Conservation (phyloP, 1,284 basidiomycete genomes). For the Microstroma glucosiphilum region DNA sequence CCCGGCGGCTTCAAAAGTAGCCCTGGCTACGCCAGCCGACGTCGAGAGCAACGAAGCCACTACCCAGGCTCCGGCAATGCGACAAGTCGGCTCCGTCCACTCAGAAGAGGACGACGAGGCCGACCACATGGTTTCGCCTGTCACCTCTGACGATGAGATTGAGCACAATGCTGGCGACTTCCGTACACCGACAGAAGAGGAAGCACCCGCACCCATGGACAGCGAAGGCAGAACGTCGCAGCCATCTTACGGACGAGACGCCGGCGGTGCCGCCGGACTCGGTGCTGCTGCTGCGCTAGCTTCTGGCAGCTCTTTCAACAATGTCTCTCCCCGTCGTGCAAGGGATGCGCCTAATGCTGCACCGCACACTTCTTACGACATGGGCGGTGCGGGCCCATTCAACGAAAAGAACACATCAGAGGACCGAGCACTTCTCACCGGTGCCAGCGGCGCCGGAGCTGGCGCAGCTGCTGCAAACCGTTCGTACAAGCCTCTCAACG, state of each 20-base stretch:
- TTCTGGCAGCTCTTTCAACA: background rate
- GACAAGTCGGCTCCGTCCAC: background rate
- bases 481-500: background rate
- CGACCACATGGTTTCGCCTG: too few species aligned
- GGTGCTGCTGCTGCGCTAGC: too few species aligned
- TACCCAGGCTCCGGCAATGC: too few species aligned
- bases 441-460: background rate
- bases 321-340: background rate
- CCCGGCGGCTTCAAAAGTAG: background rate
- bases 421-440: background rate
- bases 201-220: too few species aligned
- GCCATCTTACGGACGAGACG: too few species aligned
- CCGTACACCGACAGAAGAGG: too few species aligned
- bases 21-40: background rate
- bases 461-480: background rate
- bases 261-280: too few species aligned
- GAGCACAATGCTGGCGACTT: too few species aligned
- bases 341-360: background rate
- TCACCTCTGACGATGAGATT: too few species aligned
- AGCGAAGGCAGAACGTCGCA: too few species aligned
- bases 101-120: too few species aligned
- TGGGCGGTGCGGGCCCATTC: background rate
- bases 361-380: conserved; percentile 6
- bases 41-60: background rate
- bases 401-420: background rate